Evolutionary conservation across 352 stramenopile species (phyloP).

Genomic region (Phytophthora pinifolia): DNA sequence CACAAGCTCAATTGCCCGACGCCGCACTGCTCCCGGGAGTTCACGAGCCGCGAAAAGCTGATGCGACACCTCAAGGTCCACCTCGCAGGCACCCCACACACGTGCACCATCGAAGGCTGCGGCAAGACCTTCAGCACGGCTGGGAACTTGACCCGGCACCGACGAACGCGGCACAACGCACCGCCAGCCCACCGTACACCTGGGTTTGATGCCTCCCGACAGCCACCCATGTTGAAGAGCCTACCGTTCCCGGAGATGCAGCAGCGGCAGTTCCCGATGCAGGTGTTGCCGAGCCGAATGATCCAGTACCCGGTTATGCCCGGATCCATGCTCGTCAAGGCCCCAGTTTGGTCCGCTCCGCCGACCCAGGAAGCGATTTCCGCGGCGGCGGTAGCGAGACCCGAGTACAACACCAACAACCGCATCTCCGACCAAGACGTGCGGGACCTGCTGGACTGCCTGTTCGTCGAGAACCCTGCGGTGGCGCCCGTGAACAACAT

Average conservation of each 20-base stretch:
- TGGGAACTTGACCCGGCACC: constrained; percentile 58
- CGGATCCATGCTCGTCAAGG: constrained; percentile 28
- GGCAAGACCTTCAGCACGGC: constrained; percentile 61
- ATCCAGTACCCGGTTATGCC: constrained; percentile 27
- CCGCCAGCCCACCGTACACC: constrained; percentile 4
- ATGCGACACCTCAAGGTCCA: constrained; percentile 52
- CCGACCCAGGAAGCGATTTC: constrained; percentile 9
- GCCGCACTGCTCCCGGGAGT: constrained; percentile 44
- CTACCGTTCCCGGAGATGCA: constrained; percentile 21
- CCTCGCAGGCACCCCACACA: constrained; percentile 49
- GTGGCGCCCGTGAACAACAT: constrained; percentile 22
- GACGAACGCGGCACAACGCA: constrained; percentile 48
- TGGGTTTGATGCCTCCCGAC: constrained; percentile 8
- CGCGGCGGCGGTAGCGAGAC: constrained; percentile 5
- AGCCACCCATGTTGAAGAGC: constrained; percentile 23
- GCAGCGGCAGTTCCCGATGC: constrained; percentile 21
- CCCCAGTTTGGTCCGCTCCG: constrained; percentile 20
- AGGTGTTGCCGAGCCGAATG: constrained; percentile 14
- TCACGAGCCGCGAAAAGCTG: constrained; percentile 55
- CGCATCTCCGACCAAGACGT: constrained; percentile 45
- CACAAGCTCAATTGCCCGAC: constrained; percentile 52
- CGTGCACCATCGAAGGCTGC: constrained; percentile 47
- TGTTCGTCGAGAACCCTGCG: constrained; percentile 35
- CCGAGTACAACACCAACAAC: constrained; percentile 20
- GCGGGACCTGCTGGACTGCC: constrained; percentile 38